Percentiles rank a stretch among this genome's conserved stretches.
phyloP scores from a whole-genome alignment of 2,329 filamentous ascomycete species.

The Iodosphaeria phyllophila region DNA sequence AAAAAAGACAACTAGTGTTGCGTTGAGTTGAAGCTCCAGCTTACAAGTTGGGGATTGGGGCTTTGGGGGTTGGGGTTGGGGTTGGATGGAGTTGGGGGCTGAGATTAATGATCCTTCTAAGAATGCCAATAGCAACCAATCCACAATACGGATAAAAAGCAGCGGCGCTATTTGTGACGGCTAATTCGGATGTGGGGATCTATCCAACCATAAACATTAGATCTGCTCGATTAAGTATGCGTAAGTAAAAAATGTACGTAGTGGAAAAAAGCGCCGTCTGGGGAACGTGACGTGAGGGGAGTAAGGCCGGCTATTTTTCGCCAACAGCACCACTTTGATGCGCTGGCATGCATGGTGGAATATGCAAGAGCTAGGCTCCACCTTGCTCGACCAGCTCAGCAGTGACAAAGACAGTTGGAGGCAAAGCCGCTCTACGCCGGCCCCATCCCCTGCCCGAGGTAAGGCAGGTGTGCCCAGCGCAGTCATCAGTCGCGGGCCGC shows the following conservation, averaged over 20 bases:
- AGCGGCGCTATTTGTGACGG: slow-evolving; percentile 16
- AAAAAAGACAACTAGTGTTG: no score
- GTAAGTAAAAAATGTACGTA: no score
- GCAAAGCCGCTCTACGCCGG: slow-evolving; percentile 1
- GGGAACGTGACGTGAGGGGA: slow-evolving; percentile 17
- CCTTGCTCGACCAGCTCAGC: slow-evolving; percentile 25
- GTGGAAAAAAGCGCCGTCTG: slow-evolving; percentile 16
- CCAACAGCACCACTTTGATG: slow-evolving; percentile 28
- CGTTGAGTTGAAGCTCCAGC: no score
- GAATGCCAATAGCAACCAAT: no score
- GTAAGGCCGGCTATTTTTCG: slow-evolving; percentile 17
- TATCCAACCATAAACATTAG: slow-evolving; percentile 24
- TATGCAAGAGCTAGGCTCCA: slow-evolving; percentile 31
- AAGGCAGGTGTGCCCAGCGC: not conserved
- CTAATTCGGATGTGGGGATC: slow-evolving; percentile 17
- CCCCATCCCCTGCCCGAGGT: not conserved
- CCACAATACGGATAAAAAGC: no score
- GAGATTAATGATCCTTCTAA: no score
- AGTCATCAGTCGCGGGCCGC: no score
- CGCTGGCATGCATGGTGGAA: slow-evolving; percentile 41
- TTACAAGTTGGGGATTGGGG: no score
- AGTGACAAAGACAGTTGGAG: slow-evolving; percentile 4
- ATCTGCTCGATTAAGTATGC: slow-evolving; percentile 18
- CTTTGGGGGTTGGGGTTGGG: no score
- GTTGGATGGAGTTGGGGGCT: no score